Evolutionary conservation across 805 yeast species (phyloP).

Genomic region (Komagataella populi): DNA sequence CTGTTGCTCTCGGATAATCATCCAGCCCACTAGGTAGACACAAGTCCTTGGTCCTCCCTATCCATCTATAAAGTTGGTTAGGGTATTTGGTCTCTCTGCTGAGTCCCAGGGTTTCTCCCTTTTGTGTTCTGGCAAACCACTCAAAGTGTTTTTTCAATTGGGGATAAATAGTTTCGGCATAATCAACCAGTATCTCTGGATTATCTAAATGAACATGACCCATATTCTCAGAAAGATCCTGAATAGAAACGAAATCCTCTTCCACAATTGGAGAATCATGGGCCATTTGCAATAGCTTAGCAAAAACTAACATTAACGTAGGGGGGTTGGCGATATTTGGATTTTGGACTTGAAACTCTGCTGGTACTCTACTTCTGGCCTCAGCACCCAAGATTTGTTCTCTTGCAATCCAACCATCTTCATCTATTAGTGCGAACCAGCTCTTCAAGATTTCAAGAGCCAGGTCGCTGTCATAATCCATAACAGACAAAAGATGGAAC

Average conservation of each 20-base stretch:
- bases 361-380: constrained; percentile 79
- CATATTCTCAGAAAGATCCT: constrained; percentile 17
- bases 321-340: constrained; percentile 94
- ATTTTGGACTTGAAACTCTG: constrained; percentile 70
- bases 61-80: constrained; percentile 77
- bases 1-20: constrained; percentile 80
- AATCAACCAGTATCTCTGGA: constrained; percentile 44
- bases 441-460: constrained; percentile 69
- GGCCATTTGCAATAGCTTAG: constrained; percentile 37
- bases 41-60: constrained; percentile 76
- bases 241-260: constrained; percentile 7
- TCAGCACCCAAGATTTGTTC: constrained; percentile 91
- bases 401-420: constrained; percentile 92
- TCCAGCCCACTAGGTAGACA: constrained; percentile 90
- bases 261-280: constrained; percentile 19
- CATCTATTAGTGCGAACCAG: constrained; percentile 81
- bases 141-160: constrained; percentile 63
- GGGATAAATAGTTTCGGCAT: constrained; percentile 61
- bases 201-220: constrained; percentile 41
- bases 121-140: constrained; percentile 76
- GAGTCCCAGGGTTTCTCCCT: constrained; percentile 61
- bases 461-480: constrained; percentile 74
- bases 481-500: constrained; percentile 73
- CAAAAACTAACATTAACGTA: constrained; percentile 66
- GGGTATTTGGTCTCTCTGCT: constrained; percentile 39